Base-by-base conservation (phyloP, 2,329 filamentous ascomycete species). In the Thielaviopsis musarum region DNA sequence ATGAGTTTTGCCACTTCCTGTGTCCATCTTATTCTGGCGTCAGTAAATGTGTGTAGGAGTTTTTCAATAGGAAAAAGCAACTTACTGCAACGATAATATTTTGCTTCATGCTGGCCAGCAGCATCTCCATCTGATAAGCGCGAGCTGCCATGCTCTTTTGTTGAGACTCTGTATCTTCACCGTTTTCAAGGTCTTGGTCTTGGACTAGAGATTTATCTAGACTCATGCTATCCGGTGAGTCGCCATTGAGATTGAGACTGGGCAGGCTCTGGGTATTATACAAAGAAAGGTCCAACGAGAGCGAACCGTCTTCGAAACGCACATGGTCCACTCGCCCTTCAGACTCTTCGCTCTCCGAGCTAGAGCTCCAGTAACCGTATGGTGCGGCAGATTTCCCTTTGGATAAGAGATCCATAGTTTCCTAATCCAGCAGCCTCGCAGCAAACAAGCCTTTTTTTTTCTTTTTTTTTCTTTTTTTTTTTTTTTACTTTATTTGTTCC, bases 81-180 rank as follows among this genome's bases (percentile, higher is more conserved):
- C 75, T 62, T 72, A 88, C 85, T 26, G 81, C 81, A 58, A 89
- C 81, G 64, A 91, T 88, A 34, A 85, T 79, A 67, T 90, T 91
- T 54, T 76, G 72, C 62, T 77, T 76, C 65, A 87, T 72, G 65
- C 85, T 88, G 66, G 80, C 77, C 61, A 84, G 77, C 58, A 87
- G 75, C 87, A 91, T 90, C 70, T 91, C 87, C 21, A 79, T 67
- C 69, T 91, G 87, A 65, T 91, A 91, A 1, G 77, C 79, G 54
- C 85, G 73, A 19, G 77, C 69, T 60, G 70, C 69, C 64, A 79
- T 73, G 17, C 61, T 60, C n/a, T 61, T 48, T 3, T 58, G 54
- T 0, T 59, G 61, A 4, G 49, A 13, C 2, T 56, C 56, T 9
- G 59, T 52, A 52, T 15, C 9, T 12, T 52, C 49, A 24, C 5